Evolutionary conservation across 768 basidiomycete species (phyloP), one percentile per base, ranked within the genome.

Genomic region (Rhodotorula paludigena): DNA sequence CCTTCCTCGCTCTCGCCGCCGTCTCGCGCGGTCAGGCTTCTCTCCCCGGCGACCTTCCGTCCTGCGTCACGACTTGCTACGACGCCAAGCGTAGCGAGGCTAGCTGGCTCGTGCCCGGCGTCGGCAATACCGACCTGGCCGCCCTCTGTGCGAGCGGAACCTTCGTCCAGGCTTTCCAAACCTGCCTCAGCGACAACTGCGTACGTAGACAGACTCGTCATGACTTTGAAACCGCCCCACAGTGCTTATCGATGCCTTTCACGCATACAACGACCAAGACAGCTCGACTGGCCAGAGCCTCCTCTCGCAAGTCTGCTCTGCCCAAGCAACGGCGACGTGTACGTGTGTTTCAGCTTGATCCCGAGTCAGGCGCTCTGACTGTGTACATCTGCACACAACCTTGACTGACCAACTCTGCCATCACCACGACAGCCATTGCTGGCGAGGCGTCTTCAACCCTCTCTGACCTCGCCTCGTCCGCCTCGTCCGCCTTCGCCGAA

Each of bases 61-160:
- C 38, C 39, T 60, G 59, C 49, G 59, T 25, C 28, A 11, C 21
- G 2, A 51, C 15, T 12, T 60, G 59, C 49, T 30, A 51, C 9
- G 49, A 52, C 20, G 28, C 20, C 28, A 60, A 60, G 49, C 4
- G 51, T 10, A 5, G 5, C 25, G 59, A 60, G 49, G 59, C 59
- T 1, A 7, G 20, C 23, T 23, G 14, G 8, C 59, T 60, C 15
- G 59, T 36, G 12, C 59, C 59, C n/a, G 49, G n/a, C 57, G 47
- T 48, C 47, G 5, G 16, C 15, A 9, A 23, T 0, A 23, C 32
- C 16, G 8, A 25, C 35, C 25, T 47, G 1, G 33, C 45, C 5
- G 12, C 4, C 12, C 16, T 55, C 21, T 41, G 38, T n/a, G 1
- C 11, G 20, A 25, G 9, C 1, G 5, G 5, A 0, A 15, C 33